These are phyloP conservation scores for Colletotrichum spaethianum DNA, from an alignment of 2,329 filamentous ascomycete genomes.

Conservation along the genomic window DNA sequence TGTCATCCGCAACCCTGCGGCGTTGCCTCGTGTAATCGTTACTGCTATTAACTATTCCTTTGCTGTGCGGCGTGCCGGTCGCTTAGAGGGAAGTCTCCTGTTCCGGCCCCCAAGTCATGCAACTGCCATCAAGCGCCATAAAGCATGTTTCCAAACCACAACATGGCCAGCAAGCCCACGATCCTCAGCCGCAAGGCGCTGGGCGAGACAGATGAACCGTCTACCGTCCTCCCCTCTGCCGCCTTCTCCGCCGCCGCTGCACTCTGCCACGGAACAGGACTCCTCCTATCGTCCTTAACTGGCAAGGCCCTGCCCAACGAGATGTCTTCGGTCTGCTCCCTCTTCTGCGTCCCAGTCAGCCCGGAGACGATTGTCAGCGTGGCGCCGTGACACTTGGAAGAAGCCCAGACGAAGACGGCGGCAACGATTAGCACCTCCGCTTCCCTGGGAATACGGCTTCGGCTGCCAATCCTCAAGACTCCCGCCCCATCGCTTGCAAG, in stretches of 20 bases:
- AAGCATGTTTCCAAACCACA: slow-evolving; percentile 40
- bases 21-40: slow-evolving; percentile 19
- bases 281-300: slow-evolving; percentile 34
- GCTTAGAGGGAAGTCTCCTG: not conserved
- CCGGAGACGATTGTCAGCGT: slow-evolving; percentile 17
- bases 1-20: slow-evolving; percentile 18
- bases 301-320: slow-evolving; percentile 9
- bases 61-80: not conserved
- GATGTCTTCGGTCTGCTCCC: slow-evolving; percentile 16
- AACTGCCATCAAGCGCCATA: slow-evolving; percentile 30
- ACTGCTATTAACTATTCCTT: slow-evolving; percentile 19
- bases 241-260: slow-evolving; percentile 15
- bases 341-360: slow-evolving; percentile 16
- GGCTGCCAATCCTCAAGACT: slow-evolving; percentile 53
- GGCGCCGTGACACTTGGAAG: slow-evolving; percentile 31
- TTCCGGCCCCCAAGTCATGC: slow-evolving; percentile 4
- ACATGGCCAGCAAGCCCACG: slow-evolving; percentile 25
- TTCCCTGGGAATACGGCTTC: slow-evolving; percentile 29
- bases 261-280: slow-evolving; percentile 28
- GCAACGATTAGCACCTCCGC: slow-evolving; percentile 44
- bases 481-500: slow-evolving; percentile 68
- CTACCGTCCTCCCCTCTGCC: not conserved
- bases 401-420: slow-evolving; percentile 44
- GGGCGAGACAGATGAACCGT: slow-evolving; percentile 2
- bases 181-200: slow-evolving; percentile 18